Base-by-base conservation (phyloP, 257 asterid species). In the Euphrasia confusa region DNA sequence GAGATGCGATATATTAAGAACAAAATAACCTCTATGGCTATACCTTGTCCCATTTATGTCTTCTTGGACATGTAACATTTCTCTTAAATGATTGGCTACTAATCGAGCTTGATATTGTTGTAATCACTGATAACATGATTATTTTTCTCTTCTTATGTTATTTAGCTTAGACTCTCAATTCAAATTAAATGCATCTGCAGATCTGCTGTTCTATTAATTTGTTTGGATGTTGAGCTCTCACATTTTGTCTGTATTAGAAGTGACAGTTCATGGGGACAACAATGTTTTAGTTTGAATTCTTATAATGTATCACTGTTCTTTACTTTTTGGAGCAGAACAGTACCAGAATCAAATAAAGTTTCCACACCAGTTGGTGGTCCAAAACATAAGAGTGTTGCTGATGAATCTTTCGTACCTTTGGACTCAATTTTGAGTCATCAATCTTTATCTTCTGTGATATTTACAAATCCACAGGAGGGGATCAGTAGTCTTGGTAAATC, bases 331-430 rank as follows among this genome's bases (percentile, higher is more conserved):
- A 24, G 72, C 80, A 86, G 95, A 79, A 57, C 82, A 60, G 63
- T 54, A 52, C 69, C 88, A 52, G 86, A 76, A 60, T 73, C 85
- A 54, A 69, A 70, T 74, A 66, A 54, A 52, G 79, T 70, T 55
- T 75, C 62, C 7, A 75, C 68, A 50, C 68, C 83, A 45, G 50
- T 75, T 17, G 53, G 72, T 50, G 75, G 68, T 66, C 27, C 74
- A 57, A 78, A 66, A 71, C 79, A 58, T 37, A 53, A 74, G 65
- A 71, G 55, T 49, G 66, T 52, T 50, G 8, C 60, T 66, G 77
- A 74, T 71, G 87, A 81, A 45, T 89, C 89, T 61, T 86, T 83
- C 72, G 80, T 71, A 40, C 82, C 67, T 65, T 60, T 79, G 53
- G 83, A 69, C 44, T 74, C 90, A 42, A 71, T 77, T 64, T 69